These are phyloP conservation scores for Amanita subjunquillea DNA, from an alignment of 768 basidiomycete species.

Conservation along the genomic window DNA sequence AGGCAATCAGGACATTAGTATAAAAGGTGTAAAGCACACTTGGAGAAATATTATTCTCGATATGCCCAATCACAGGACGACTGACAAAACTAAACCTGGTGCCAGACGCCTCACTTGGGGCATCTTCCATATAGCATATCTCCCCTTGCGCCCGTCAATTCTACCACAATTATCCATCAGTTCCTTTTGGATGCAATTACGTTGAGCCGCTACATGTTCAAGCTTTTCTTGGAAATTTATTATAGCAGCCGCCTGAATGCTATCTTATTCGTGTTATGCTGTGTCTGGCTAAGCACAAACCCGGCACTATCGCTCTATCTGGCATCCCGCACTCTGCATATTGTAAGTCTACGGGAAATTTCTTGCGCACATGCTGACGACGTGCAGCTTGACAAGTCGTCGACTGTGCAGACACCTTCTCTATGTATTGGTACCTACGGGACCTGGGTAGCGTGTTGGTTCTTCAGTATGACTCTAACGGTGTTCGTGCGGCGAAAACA, in stretches of 20 bases:
- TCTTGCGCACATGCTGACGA: not conserved
- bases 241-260: not conserved
- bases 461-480: not conserved
- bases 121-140: conserved; percentile 25
- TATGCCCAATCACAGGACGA: not conserved
- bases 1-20: not conserved
- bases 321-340: not conserved
- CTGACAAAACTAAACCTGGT: not conserved
- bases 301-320: not conserved
- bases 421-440: not conserved
- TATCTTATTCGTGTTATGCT: not conserved
- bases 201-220: conserved; percentile 3
- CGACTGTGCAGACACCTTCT: not conserved
- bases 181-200: conserved; percentile 3
- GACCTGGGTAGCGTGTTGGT: not conserved
- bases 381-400: not conserved
- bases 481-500: not conserved
- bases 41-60: not conserved
- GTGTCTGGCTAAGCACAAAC: not conserved
- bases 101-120: conserved; percentile 20
- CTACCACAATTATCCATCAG: not conserved
- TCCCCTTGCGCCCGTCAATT: conserved; percentile 5
- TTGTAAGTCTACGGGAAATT: not conserved
- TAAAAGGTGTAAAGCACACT: not conserved
- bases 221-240: not conserved